These are phyloP conservation scores for Heritiera fomes DNA, from an alignment of 345 rosid species.

Conservation along the genomic window DNA sequence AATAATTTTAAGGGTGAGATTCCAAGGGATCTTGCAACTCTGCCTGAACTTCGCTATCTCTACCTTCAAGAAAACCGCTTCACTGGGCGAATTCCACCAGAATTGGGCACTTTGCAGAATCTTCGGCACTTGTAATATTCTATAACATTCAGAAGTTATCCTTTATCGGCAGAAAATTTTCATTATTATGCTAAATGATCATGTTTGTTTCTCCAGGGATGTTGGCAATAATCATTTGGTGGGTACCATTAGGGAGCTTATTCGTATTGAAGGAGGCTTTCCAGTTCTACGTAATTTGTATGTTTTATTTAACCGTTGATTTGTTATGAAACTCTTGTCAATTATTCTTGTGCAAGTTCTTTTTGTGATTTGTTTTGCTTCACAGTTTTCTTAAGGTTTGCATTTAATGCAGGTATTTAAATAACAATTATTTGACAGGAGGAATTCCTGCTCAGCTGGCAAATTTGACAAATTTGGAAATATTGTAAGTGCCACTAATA, in stretches of 20 bases:
- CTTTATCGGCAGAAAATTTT: conserved; percentile 1
- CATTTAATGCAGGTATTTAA: conserved; percentile 57
- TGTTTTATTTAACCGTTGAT: conserved; percentile 21
- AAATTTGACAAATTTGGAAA: conserved; percentile 83
- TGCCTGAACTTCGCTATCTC: conserved; percentile 88
- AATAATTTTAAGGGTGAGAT: conserved; percentile 93
- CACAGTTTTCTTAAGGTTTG: conserved; percentile 1
- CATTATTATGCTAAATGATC: neutral
- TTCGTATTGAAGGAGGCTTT: conserved; percentile 86
- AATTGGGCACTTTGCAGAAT: conserved; percentile 69
- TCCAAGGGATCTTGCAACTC: conserved; percentile 80
- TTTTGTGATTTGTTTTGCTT: neutral
- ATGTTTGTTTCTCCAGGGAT: conserved; percentile 54
- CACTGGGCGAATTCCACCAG: conserved; percentile 80
- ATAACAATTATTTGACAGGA: conserved; percentile 89
- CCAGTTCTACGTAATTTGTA: conserved; percentile 88
- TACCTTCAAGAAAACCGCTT: conserved; percentile 93
- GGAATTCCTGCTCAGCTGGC: conserved; percentile 93
- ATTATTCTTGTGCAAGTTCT: neutral
- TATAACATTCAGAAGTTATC: neutral
- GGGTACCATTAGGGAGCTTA: conserved; percentile 89
- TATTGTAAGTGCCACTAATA: conserved; percentile 57
- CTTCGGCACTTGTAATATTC: conserved; percentile 52
- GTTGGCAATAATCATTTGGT: conserved; percentile 93
- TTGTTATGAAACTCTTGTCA: neutral